Evolutionary conservation across 768 basidiomycete species (phyloP).

Genomic region (Leccinellum luteum): DNA sequence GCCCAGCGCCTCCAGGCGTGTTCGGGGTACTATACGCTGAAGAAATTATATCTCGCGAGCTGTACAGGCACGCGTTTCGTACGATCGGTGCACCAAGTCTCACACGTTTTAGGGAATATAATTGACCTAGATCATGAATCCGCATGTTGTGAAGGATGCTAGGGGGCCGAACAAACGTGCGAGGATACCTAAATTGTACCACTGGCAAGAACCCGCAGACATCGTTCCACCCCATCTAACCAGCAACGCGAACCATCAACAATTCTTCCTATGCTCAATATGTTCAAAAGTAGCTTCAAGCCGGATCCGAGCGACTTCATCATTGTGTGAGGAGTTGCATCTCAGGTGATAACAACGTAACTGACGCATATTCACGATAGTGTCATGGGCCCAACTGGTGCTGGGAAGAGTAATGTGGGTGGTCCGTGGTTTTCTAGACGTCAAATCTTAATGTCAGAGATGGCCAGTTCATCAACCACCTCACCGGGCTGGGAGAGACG

Average conservation of each 20-base stretch:
- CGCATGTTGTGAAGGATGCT: neutral
- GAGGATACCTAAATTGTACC: neutral
- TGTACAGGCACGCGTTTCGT: too few relatives aligned
- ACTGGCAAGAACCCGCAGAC: neutral
- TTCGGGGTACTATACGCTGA: neutral
- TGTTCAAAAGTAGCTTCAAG: slow-evolving; percentile 1
- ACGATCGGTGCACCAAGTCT: neutral
- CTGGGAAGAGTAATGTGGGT: slow-evolving; percentile 25
- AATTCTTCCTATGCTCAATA: neutral
- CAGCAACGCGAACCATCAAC: neutral
- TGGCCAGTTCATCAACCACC: slow-evolving; percentile 12
- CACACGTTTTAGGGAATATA: neutral
- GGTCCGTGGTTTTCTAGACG: neutral
- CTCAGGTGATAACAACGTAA: neutral
- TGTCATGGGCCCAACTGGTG: slow-evolving; percentile 26
- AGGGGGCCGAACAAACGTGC: neutral
- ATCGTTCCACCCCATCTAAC: neutral
- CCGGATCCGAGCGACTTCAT: slow-evolving; percentile 7
- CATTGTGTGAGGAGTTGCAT: slow-evolving; percentile 10
- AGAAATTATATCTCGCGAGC: neutral
- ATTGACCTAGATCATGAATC: neutral
- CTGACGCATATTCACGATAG: neutral
- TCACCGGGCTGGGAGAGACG: slow-evolving; percentile 5
- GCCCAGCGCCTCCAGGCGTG: neutral
- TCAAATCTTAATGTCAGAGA: neutral